Evolutionary conservation across 148 eudicot species (phyloP).

Genomic region (Arctostaphylos glauca): DNA sequence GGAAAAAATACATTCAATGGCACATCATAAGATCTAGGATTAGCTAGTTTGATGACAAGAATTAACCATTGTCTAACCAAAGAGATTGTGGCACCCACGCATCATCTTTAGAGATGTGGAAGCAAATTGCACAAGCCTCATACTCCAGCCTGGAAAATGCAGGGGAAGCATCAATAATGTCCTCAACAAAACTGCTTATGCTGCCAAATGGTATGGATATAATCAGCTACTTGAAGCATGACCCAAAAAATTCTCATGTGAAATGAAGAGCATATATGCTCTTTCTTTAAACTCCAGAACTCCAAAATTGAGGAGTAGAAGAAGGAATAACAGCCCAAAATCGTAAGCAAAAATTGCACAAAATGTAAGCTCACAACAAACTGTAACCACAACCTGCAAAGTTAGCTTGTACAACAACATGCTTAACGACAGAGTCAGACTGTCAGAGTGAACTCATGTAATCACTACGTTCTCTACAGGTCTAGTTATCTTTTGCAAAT

Average conservation of each 20-base stretch:
- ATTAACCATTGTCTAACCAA: constrained; percentile 41
- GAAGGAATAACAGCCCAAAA: neutral
- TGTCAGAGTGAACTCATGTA: neutral
- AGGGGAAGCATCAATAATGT: constrained; percentile 61
- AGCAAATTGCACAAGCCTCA: constrained; percentile 51
- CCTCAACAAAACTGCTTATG: constrained; percentile 31
- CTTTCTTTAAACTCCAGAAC: neutral
- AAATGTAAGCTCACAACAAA: neutral
- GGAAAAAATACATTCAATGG: constrained; percentile 24
- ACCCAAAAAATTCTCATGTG: neutral
- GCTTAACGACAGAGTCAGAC: neutral
- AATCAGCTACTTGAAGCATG: constrained; percentile 5
- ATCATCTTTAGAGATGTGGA: constrained; percentile 39
- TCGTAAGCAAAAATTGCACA: neutral
- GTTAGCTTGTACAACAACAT: neutral
- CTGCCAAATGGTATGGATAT: constrained; percentile 27
- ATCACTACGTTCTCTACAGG: neutral
- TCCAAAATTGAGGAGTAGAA: neutral
- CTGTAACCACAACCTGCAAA: neutral
- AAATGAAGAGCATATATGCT: constrained; percentile 1
- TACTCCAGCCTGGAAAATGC: constrained; percentile 67
- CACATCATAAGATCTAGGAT: constrained; percentile 34
- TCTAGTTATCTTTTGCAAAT: constrained; percentile 9
- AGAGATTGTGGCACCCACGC: constrained; percentile 38
- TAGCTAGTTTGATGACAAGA: constrained; percentile 31